A percentile compares a stretch with the other conserved stretches of the same genome.
Conservation (phyloP, 2,329 filamentous ascomycete species). For the Eutypa lata region DNA sequence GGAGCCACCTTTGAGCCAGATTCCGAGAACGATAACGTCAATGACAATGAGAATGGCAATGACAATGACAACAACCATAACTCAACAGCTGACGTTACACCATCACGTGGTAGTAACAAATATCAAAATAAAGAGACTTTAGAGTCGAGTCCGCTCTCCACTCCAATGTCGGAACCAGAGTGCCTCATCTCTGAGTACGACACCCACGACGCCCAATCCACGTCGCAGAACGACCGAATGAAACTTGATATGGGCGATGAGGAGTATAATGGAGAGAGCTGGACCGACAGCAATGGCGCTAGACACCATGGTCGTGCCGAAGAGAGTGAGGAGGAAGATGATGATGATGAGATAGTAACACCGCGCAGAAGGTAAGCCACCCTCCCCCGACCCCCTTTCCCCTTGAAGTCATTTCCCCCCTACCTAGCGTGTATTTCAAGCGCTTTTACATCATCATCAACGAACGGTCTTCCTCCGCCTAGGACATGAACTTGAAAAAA, state of each 20-base stretch:
- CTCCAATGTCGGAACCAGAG: constrained; percentile 15
- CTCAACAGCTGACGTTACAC: constrained; percentile 13
- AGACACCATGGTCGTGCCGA: constrained; percentile 10
- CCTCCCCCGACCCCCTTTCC: no score
- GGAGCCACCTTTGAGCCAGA: background rate
- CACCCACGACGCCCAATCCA: constrained; percentile 12
- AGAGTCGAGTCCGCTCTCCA: constrained; percentile 28
- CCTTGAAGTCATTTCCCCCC: no score
- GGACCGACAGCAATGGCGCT: constrained; percentile 22
- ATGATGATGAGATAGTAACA: constrained; percentile 14
- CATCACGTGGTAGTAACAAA: constrained; percentile 17
- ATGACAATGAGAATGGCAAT: constrained; percentile 9
- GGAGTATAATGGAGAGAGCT: constrained; percentile 25
- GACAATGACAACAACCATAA: constrained; percentile 11
- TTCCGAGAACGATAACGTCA: constrained; percentile 1
- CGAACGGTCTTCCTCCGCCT: no score
- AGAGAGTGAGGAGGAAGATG: constrained; percentile 9
- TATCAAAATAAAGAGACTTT: constrained; percentile 12
- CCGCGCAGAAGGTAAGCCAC: constrained; percentile 1
- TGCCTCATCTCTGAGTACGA: constrained; percentile 19
- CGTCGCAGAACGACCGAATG: constrained; percentile 9
- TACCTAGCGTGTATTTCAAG: no score
- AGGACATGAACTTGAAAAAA: no score
- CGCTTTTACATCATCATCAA: no score
- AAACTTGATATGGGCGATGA: constrained; percentile 20